Evolutionary conservation across 2,329 filamentous ascomycete genomes (phyloP).

Genomic region (Diatrype stigma): DNA sequence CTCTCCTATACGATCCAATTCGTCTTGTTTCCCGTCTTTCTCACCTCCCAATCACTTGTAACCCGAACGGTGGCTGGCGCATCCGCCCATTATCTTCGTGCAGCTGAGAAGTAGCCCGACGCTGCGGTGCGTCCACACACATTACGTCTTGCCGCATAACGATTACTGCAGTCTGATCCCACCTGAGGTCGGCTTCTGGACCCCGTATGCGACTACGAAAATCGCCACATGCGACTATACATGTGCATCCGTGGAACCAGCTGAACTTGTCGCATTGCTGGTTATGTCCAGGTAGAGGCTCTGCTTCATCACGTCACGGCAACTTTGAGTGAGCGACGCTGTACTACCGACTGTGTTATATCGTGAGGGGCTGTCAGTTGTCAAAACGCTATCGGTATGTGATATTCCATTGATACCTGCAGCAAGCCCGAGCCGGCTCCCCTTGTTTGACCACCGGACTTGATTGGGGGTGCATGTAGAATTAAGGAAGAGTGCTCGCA

Average conservation of each 20-base stretch:
- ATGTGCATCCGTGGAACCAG: not conserved
- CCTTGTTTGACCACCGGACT: constrained; percentile 1
- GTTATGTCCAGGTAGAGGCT: not conserved
- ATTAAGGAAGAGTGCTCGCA: not conserved
- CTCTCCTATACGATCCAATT: constrained; percentile 12
- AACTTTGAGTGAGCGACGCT: not conserved
- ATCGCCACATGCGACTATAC: constrained; percentile 3
- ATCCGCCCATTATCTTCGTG: constrained; percentile 10
- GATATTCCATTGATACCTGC: constrained; percentile 29
- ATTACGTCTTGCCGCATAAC: not conserved
- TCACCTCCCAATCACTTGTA: constrained; percentile 35
- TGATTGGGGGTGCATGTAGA: not conserved
- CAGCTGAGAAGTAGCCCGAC: constrained; percentile 17
- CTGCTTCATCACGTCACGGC: not conserved
- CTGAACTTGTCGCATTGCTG: not conserved
- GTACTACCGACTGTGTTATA: not conserved
- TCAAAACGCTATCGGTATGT: constrained; percentile 42
- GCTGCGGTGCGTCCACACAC: constrained; percentile 15
- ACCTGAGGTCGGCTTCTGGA: constrained; percentile 1
- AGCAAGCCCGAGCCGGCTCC: constrained; percentile 28
- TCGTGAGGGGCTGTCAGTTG: constrained; percentile 22
- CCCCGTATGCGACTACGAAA: not conserved
- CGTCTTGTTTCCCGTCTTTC: constrained; percentile 14
- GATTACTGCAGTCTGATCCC: not conserved
- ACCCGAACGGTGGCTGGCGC: constrained; percentile 27